A percentile compares a stretch with the other conserved stretches of the same genome.
phyloP scores from a whole-genome alignment of 2,329 filamentous ascomycete genomes.

The Trematosphaeria pertusa region DNA sequence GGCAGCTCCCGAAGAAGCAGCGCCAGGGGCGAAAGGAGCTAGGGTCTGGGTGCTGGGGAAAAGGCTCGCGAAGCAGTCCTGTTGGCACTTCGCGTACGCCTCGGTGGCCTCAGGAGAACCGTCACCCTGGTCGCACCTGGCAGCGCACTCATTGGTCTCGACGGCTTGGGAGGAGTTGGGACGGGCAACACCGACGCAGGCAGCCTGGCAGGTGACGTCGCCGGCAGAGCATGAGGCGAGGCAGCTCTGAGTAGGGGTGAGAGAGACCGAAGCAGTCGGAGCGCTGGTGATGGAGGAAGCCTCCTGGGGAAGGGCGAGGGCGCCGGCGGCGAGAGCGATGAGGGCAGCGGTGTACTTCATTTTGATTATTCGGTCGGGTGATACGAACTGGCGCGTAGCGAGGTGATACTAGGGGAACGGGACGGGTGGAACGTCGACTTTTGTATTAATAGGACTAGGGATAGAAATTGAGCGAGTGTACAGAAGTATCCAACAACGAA shows the following conservation, averaged over 20 bases:
- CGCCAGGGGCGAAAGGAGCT: slow-evolving; percentile 12
- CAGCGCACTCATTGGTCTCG: slow-evolving; percentile 60
- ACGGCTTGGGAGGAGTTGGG: slow-evolving; percentile 59
- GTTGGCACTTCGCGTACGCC: slow-evolving; percentile 57
- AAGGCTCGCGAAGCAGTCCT: slow-evolving; percentile 57
- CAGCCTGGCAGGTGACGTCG: slow-evolving; percentile 60
- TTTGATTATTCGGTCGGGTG: slow-evolving; percentile 28
- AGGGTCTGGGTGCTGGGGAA: slow-evolving; percentile 53
- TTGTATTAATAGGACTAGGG: slow-evolving; percentile 24
- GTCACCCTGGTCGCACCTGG: slow-evolving; percentile 60
- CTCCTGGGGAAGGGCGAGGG: slow-evolving; percentile 51
- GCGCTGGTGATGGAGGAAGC: slow-evolving; percentile 42
- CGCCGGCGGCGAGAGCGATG: slow-evolving; percentile 55
- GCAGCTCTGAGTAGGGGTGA: slow-evolving; percentile 43
- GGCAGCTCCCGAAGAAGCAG: slow-evolving; percentile 28
- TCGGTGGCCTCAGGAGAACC: slow-evolving; percentile 55
- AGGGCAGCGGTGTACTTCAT: slow-evolving; percentile 55
- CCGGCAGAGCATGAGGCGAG: slow-evolving; percentile 46
- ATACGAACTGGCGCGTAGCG: slow-evolving; percentile 5
- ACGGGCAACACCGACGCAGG: slow-evolving; percentile 60
- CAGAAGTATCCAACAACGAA: slow-evolving; percentile 14
- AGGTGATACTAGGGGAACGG: not conserved
- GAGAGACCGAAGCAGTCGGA: slow-evolving; percentile 40
- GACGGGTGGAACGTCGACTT: slow-evolving; percentile 4
- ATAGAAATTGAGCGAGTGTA: slow-evolving; percentile 29